Base-by-base conservation (phyloP, 129 eudicot genomes). In the Flaveria robusta region DNA sequence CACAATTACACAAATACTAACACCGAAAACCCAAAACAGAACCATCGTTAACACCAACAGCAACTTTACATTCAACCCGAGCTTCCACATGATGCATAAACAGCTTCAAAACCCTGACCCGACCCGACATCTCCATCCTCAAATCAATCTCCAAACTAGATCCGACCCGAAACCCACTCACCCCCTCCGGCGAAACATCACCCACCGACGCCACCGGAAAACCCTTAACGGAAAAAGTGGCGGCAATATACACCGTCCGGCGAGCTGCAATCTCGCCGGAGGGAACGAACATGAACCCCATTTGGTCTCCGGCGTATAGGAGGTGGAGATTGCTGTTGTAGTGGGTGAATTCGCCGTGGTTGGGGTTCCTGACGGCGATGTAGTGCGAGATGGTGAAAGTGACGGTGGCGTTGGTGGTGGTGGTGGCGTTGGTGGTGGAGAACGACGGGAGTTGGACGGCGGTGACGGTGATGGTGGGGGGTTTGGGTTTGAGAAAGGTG, bases 201-300 rank as follows among this genome's bases (percentile, higher is more conserved):
- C 22, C 34, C 70, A 16, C 22, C 37, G 96, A 96, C 31, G 89
- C n/a, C 22, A 85, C 22, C 37, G 96, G 97, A 41, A 92, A 87
- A 0, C 84, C 70, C 77, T 82, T 23, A 12, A 89, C 91, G 52
- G 86, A 70, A 74, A 93, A 93, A 0, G 96, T 90, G 31, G 95
- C 96, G 0, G 92, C 88, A 88, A 93, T 85, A 81, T 79, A 86
- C 77, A 73, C 78, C 9, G 86, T 90, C 71, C 81, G 73, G 14
- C 92, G 95, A 71, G 96, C 74, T 26, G 9, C 78, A 71, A 93
- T 82, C 70, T 83, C 86, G 8, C 96, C 98, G 72, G 98, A 86
- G 29, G 98, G 96, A 12, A 93, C 86, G 73, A 87, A 90, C 95
- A 93, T 77, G 85, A 88, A 86, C 1, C 98, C 96, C 9, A 90